Conservation (phyloP, 1,284 basidiomycete species). For the Flammula alnicola region DNA sequence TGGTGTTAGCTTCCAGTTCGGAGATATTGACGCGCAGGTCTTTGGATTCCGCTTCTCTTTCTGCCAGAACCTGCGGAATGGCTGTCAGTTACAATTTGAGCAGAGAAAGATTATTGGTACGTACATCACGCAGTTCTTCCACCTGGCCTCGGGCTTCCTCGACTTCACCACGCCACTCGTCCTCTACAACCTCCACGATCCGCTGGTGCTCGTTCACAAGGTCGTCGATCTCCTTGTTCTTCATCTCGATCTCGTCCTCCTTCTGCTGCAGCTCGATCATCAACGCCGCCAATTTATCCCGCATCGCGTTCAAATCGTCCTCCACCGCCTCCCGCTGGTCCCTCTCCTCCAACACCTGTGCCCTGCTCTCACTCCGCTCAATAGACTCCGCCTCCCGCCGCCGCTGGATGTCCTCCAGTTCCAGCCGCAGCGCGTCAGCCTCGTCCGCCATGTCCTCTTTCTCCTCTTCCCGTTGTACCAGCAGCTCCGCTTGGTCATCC, state of each 20-base stretch:
- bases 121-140: constrained; percentile 77
- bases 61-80: constrained; percentile 64
- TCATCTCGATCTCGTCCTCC: constrained; percentile 81
- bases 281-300: constrained; percentile 77
- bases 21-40: constrained; percentile 74
- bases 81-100: not conserved
- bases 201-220: constrained; percentile 68
- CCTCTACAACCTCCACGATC: constrained; percentile 71
- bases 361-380: constrained; percentile 73
- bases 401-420: constrained; percentile 71
- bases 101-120: constrained; percentile 26
- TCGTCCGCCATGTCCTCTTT: constrained; percentile 72
- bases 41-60: constrained; percentile 75
- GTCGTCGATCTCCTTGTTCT: constrained; percentile 73
- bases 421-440: constrained; percentile 62
- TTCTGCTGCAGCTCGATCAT: constrained; percentile 82
- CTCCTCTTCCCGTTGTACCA: constrained; percentile 67
- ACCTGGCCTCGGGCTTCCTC: constrained; percentile 72
- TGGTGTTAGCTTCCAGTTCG: constrained; percentile 72
- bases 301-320: constrained; percentile 71
- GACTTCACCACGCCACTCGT: constrained; percentile 79
- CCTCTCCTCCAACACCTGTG: constrained; percentile 67
- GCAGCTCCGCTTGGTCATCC: constrained; percentile 63
- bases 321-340: constrained; percentile 76
- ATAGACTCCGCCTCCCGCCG: constrained; percentile 62